Evolutionary conservation across 2,329 filamentous ascomycete genomes (phyloP).

Genomic region (Onygena corvina): DNA sequence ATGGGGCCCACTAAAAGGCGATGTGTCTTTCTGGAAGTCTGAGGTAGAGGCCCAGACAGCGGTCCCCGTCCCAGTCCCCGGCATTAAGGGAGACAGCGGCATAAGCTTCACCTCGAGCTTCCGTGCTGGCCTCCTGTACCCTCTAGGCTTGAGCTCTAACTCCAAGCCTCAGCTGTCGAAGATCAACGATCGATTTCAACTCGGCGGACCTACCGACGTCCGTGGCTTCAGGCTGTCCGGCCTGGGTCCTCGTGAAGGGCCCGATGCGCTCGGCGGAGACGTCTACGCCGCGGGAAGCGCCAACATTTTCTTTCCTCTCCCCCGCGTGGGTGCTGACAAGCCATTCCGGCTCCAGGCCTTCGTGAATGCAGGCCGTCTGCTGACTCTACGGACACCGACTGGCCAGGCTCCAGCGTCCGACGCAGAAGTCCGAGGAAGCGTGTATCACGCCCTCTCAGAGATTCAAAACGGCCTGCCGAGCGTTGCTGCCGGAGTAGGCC

Average conservation of each 20-base stretch:
- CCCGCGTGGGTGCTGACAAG: conserved; percentile 66
- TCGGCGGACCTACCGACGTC: conserved; percentile 88
- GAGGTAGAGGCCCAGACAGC: conserved; percentile 72
- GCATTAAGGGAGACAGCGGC: conserved; percentile 56
- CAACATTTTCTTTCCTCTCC: conserved; percentile 74
- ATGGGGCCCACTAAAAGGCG: conserved; percentile 67
- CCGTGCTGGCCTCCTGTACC: conserved; percentile 70
- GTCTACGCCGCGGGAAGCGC: conserved; percentile 81
- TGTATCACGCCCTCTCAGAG: conserved; percentile 52
- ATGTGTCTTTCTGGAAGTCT: conserved; percentile 89
- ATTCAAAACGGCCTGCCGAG: conserved; percentile 68
- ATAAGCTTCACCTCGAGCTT: conserved; percentile 74
- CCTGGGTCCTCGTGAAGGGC: conserved; percentile 74
- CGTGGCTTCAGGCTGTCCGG: conserved; percentile 85
- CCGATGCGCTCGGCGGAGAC: conserved; percentile 81
- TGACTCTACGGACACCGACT: conserved; percentile 55
- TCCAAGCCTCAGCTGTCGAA: conserved; percentile 54
- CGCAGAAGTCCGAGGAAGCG: conserved; percentile 34
- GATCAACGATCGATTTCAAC: conserved; percentile 87
- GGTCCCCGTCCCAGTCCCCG: conserved; percentile 59
- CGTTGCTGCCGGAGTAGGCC: conserved; percentile 70
- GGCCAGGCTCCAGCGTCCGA: conserved; percentile 38
- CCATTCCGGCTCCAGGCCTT: conserved; percentile 82
- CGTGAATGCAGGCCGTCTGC: conserved; percentile 74
- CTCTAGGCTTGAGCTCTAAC: conserved; percentile 52